Evolutionary conservation across 202 grass and related monocot species (phyloP).

Genomic region (Schoenoplectus tabernaemontani): DNA sequence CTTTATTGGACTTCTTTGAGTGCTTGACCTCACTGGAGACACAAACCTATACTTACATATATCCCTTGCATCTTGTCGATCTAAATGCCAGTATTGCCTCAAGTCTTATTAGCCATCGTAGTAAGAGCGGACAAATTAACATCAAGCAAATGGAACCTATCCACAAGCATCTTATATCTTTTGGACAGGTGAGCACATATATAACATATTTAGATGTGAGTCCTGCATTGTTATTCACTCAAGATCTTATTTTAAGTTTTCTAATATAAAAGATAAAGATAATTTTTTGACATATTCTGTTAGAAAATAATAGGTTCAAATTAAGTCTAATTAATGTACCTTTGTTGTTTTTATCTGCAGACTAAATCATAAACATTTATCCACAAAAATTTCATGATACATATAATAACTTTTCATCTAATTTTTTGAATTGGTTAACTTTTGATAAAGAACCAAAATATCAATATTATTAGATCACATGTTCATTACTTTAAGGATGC

Average conservation of each 20-base stretch:
- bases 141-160: slow-evolving; percentile 25
- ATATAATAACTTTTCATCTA: no score
- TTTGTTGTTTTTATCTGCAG: not conserved
- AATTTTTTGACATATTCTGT: not conserved
- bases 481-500: no score
- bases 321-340: not conserved
- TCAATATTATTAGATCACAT: no score
- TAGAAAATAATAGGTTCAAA: not conserved
- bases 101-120: slow-evolving; percentile 26
- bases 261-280: not conserved
- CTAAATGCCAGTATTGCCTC: slow-evolving; percentile 14
- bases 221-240: not conserved
- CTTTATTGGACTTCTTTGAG: slow-evolving; percentile 23
- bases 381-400: no score
- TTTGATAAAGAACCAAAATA: no score
- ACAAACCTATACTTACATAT: not conserved
- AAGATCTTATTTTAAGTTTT: not conserved
- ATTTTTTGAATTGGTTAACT: no score
- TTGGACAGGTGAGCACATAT: slow-evolving; percentile 7
- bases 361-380: no score
- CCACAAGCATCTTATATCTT: slow-evolving; percentile 30
- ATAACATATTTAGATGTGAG: not conserved
- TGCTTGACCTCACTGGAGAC: not conserved
- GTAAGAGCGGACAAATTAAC: slow-evolving; percentile 22
- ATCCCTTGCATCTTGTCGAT: slow-evolving; percentile 30